These are phyloP conservation scores for Phytophthora brassicae DNA, from an alignment of 352 stramenopile species.

Conservation along the genomic window DNA sequence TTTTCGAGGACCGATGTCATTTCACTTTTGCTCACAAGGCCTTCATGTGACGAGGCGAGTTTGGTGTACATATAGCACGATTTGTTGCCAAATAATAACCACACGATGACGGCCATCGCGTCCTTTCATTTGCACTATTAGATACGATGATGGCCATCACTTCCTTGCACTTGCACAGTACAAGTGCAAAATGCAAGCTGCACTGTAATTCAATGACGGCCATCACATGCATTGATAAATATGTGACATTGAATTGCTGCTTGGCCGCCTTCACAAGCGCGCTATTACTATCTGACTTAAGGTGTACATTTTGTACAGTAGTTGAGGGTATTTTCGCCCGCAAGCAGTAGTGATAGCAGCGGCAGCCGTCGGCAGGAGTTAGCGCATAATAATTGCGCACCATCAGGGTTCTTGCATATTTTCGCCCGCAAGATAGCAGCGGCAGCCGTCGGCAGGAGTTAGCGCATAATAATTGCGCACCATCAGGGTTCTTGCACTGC, in stretches of 20 bases:
- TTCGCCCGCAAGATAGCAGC: too few relatives aligned
- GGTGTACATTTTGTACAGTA: constrained; percentile 21
- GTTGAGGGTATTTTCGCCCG: neutral
- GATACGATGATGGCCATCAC: constrained; percentile 18
- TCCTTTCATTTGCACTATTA: too few relatives aligned
- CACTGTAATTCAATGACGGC: too few relatives aligned
- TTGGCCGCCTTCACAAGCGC: neutral
- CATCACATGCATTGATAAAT: constrained; percentile 29
- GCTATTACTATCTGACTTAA: too few relatives aligned
- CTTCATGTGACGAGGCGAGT: too few relatives aligned
- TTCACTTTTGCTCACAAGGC: too few relatives aligned
- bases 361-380: constrained; percentile 2
- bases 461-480: constrained; percentile 19
- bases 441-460: constrained; percentile 2
- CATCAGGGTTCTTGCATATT: neutral
- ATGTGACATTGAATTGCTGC: constrained; percentile 12
- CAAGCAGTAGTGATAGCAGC: too few relatives aligned
- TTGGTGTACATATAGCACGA: too few relatives aligned
- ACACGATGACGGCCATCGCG: too few relatives aligned
- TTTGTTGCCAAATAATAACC: too few relatives aligned
- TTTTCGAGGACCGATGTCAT: too few relatives aligned
- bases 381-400: constrained; percentile 19
- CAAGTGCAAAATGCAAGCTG: too few relatives aligned
- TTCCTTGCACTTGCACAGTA: constrained; percentile 26
- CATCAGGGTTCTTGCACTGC: neutral